A percentile compares a stretch with the other conserved stretches of the same genome.
Conservation (phyloP, 2,329 filamentous ascomycete genomes). For the Colletotrichum shisoi region DNA sequence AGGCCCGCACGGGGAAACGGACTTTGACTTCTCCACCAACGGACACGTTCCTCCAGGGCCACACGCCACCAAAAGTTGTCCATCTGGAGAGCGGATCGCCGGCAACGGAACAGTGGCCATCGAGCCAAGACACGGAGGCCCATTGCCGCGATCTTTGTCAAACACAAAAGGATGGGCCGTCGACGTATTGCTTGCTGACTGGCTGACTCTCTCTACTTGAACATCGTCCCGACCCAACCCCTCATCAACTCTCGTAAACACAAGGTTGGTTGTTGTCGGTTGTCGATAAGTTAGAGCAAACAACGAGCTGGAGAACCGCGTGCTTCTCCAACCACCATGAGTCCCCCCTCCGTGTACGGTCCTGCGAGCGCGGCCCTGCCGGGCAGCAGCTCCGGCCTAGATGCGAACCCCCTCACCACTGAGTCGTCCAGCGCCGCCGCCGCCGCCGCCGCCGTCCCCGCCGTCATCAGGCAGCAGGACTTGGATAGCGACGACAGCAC, state of each 20-base stretch:
- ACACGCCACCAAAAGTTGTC: background rate
- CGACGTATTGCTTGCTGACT: background rate
- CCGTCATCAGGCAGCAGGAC: background rate
- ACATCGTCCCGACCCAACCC: background rate
- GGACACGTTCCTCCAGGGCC: conserved; percentile 19
- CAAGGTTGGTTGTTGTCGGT: conserved; percentile 16
- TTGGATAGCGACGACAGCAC: conserved; percentile 40
- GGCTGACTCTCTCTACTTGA: background rate
- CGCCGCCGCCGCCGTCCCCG: too few relatives aligned
- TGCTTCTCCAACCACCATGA: conserved; percentile 28
- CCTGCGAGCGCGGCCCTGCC: conserved; percentile 34
- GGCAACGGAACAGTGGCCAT: conserved; percentile 26
- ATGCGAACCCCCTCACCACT: conserved; percentile 7
- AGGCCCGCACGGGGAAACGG: conserved; percentile 20
- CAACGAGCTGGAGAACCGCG: conserved; percentile 18
- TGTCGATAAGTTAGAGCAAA: background rate
- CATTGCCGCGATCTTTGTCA: conserved; percentile 12
- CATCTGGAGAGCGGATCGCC: conserved; percentile 17
- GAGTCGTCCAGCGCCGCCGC: background rate
- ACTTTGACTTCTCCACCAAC: conserved; percentile 18
- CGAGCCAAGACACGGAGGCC: background rate
- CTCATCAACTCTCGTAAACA: background rate
- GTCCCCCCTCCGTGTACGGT: conserved; percentile 38
- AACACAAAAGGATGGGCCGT: conserved; percentile 6
- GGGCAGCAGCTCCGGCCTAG: conserved; percentile 25